These are phyloP conservation scores for Colletotrichum trifolii DNA, from an alignment of 2,329 filamentous ascomycete genomes.

Conservation along the genomic window DNA sequence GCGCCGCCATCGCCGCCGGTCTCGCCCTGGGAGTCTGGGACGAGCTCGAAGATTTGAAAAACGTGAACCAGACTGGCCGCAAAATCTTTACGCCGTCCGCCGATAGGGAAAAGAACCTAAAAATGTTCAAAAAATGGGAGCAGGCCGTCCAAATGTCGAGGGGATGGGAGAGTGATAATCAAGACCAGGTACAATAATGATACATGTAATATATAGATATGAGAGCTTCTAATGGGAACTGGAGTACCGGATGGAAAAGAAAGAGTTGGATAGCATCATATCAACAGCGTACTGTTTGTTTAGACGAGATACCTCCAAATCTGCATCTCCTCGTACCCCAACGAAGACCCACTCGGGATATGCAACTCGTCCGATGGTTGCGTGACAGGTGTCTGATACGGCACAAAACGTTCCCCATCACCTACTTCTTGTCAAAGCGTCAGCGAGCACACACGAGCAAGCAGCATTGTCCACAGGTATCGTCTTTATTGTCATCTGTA, in stretches of 20 bases:
- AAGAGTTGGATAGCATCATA: slow-evolving; percentile 7
- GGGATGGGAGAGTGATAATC: slow-evolving; percentile 56
- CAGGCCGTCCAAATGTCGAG: slow-evolving; percentile 69
- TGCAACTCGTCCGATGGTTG: background rate
- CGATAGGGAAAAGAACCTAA: slow-evolving; percentile 50
- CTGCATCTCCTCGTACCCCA: background rate
- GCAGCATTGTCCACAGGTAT: slow-evolving; percentile 28
- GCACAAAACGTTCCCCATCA: background rate
- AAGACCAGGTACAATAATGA: slow-evolving; percentile 4
- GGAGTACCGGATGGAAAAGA: slow-evolving; percentile 13
- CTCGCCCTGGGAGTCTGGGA: slow-evolving; percentile 82
- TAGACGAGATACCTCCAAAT: slow-evolving; percentile 28
- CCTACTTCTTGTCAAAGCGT: background rate
- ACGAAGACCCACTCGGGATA: background rate
- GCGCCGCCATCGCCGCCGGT: slow-evolving; percentile 90
- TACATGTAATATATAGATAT: background rate
- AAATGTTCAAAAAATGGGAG: slow-evolving; percentile 64
- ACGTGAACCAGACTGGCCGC: slow-evolving; percentile 77
- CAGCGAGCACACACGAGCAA: background rate
- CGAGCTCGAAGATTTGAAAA: slow-evolving; percentile 76
- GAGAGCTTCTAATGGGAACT: background rate
- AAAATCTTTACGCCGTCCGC: slow-evolving; percentile 78
- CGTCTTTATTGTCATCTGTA: slow-evolving; percentile 34
- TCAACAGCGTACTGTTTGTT: background rate
- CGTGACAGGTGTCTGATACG: background rate